These are phyloP conservation scores for Boletus coccyginus DNA, from an alignment of 768 basidiomycete species.

Conservation along the genomic window DNA sequence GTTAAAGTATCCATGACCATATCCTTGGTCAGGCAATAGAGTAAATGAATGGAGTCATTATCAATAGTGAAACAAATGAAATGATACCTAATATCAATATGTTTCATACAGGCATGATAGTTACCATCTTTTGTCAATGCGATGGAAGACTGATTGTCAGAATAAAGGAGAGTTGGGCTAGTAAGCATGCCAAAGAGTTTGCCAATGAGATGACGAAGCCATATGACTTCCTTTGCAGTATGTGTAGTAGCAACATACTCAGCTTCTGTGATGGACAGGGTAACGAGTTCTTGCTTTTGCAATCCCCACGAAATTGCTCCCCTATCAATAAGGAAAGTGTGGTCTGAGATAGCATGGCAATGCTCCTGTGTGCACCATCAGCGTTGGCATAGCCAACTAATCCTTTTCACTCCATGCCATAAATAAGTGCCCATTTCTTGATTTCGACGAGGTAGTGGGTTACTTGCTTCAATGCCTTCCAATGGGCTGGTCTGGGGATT, in stretches of 20 bases:
- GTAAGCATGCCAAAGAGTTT: background rate
- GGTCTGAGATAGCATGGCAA: background rate
- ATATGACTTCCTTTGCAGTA: background rate
- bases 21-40: too few relatives aligned
- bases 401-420: background rate
- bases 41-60: background rate
- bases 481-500: background rate
- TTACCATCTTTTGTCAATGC: background rate
- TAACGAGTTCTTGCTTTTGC: background rate
- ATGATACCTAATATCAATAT: background rate
- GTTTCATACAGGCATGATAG: background rate
- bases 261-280: background rate
- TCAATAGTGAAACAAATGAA: background rate
- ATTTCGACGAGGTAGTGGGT: background rate
- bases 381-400: background rate
- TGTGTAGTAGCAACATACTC: background rate
- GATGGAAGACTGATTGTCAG: background rate
- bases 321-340: background rate
- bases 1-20: too few relatives aligned
- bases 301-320: background rate
- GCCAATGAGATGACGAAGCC: background rate
- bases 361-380: background rate
- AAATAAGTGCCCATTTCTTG: background rate
- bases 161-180: background rate
- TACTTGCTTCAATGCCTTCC: background rate